Percentiles rank a stretch among this genome's conserved stretches.
These are phyloP conservation scores for Dothistroma pini DNA, from an alignment of 2,329 filamentous ascomycete genomes.

Conservation along the genomic window DNA sequence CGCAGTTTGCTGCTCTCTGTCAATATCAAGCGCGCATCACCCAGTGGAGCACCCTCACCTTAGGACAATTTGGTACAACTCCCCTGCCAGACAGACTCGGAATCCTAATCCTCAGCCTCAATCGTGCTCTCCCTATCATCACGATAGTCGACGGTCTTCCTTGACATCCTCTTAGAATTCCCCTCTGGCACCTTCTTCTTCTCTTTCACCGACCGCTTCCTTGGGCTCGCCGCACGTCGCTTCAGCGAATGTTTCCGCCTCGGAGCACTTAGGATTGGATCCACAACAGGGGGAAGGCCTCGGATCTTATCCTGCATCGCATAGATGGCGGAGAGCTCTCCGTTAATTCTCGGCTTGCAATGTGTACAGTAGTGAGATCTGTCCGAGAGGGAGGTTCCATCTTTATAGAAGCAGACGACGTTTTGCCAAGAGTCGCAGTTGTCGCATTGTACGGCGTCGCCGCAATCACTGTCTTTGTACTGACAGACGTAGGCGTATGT, in stretches of 20 bases:
- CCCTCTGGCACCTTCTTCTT: not conserved
- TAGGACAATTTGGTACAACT: not conserved
- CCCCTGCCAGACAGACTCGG: not conserved
- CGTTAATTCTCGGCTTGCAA: not conserved
- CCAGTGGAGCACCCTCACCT: not conserved
- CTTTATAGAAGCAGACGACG: not conserved
- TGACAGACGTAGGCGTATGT: not conserved
- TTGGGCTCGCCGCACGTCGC: not conserved
- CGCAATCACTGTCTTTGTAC: not conserved
- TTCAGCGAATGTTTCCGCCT: too few relatives aligned
- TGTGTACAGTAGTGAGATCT: not conserved
- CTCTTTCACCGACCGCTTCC: not conserved
- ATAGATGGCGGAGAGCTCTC: not conserved
- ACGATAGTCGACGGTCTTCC: not conserved
- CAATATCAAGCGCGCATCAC: not conserved
- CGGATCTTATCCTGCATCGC: not conserved
- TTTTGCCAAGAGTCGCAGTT: not conserved
- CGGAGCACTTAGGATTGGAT: too few relatives aligned
- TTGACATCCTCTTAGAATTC: not conserved
- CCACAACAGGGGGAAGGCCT: too few relatives aligned
- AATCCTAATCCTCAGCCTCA: not conserved
- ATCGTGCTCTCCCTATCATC: not conserved
- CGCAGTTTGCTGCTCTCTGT: not conserved
- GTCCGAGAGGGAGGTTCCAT: not conserved
- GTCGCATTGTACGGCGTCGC: not conserved